Evolutionary conservation across 768 basidiomycete species (phyloP).

Genomic region (Lentinula sp.): DNA sequence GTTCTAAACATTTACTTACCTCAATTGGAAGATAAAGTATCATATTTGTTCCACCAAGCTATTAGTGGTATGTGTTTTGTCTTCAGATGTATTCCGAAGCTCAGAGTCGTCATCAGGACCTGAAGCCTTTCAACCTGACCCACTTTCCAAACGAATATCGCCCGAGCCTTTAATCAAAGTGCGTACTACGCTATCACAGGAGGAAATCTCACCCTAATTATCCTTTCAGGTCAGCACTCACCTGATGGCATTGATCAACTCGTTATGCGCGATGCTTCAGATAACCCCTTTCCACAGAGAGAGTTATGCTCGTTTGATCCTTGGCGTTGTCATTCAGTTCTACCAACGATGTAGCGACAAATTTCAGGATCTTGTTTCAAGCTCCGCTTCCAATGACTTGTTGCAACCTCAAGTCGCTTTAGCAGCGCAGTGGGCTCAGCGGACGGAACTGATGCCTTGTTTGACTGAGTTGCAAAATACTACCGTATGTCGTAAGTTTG

Average conservation of each 20-base stretch:
- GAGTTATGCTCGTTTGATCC: constrained; percentile 89
- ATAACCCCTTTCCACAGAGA: constrained; percentile 93
- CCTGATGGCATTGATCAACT: constrained; percentile 86
- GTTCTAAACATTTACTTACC: constrained; percentile 90
- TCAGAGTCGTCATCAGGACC: constrained; percentile 41
- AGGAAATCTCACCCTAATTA: constrained; percentile 1
- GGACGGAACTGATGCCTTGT: constrained; percentile 69
- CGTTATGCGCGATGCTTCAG: constrained; percentile 84
- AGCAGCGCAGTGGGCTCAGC: constrained; percentile 81
- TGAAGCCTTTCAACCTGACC: constrained; percentile 85
- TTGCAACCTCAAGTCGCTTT: constrained; percentile 46
- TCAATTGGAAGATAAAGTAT: constrained; percentile 92
- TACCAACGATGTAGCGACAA: constrained; percentile 90
- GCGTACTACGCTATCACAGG: not conserved
- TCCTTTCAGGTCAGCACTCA: constrained; percentile 68
- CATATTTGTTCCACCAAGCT: constrained; percentile 78
- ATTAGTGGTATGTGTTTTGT: constrained; percentile 51
- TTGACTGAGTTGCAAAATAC: constrained; percentile 57
- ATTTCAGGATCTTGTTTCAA: constrained; percentile 68
- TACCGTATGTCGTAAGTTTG: constrained; percentile 34
- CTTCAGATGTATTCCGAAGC: not conserved
- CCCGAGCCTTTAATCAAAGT: constrained; percentile 78
- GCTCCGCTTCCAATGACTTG: constrained; percentile 21
- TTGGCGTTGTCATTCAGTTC: constrained; percentile 92
- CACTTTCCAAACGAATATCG: constrained; percentile 57